Percentiles rank a stretch among this genome's conserved stretches.
phyloP scores from a whole-genome alignment of 176 grass and related monocot genomes.

The Neostapfia colusana region DNA sequence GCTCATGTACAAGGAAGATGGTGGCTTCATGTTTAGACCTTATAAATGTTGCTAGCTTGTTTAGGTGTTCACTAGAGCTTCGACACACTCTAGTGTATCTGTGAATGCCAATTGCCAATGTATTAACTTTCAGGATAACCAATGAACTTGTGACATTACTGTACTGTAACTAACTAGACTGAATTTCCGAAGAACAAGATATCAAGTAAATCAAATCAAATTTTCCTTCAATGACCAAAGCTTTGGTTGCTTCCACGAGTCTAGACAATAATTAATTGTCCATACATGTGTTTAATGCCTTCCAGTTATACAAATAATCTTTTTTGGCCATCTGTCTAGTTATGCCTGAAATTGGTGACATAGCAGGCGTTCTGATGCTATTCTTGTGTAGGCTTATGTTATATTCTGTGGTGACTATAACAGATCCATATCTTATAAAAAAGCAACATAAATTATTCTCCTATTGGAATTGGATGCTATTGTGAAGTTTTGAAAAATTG shows the following conservation, averaged over 20 bases:
- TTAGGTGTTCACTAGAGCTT: background rate
- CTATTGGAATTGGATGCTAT: conserved; percentile 12
- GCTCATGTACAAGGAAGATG: background rate
- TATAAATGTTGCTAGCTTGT: background rate
- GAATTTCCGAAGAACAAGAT: background rate
- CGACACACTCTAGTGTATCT: background rate
- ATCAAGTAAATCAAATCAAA: background rate
- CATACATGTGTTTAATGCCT: background rate
- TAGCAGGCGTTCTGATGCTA: background rate
- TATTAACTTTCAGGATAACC: background rate
- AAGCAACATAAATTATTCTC: background rate
- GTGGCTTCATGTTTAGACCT: background rate
- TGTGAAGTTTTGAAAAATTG: conserved; percentile 67
- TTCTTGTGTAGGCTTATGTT: background rate
- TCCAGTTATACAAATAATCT: conserved; percentile 5
- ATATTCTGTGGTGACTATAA: background rate
- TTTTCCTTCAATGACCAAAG: background rate
- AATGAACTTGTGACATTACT: conserved; percentile 14
- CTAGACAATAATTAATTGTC: background rate
- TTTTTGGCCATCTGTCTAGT: background rate
- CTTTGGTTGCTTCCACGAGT: background rate
- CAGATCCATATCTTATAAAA: background rate
- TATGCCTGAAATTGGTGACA: background rate
- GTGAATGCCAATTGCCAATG: no score
- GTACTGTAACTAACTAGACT: background rate